Conservation (phyloP, 2,329 filamentous ascomycete species). For the Chalaropsis ovoidea region DNA sequence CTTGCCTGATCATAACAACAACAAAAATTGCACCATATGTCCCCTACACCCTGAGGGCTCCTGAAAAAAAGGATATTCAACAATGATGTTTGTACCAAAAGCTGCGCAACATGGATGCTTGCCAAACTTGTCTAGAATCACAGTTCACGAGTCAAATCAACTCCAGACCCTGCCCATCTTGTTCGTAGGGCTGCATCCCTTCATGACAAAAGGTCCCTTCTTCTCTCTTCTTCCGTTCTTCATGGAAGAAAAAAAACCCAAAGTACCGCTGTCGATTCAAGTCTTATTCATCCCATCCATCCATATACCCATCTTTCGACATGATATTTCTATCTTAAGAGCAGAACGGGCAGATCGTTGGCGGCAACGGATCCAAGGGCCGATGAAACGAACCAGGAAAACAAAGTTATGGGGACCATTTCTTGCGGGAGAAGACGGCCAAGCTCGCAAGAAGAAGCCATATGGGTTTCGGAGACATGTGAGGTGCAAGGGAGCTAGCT, state of each 20-base stretch:
- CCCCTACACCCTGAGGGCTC: not conserved
- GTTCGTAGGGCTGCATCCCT: conserved; percentile 18
- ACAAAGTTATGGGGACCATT: conserved; percentile 13
- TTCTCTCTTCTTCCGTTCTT: conserved; percentile 8
- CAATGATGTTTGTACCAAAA: not conserved
- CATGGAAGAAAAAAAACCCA: not conserved
- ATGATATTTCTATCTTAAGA: conserved; percentile 12
- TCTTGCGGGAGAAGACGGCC: not conserved
- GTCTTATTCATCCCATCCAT: conserved; percentile 14
- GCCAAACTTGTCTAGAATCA: not conserved
- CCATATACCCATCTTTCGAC: conserved; percentile 10
- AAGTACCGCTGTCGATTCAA: conserved; percentile 10
- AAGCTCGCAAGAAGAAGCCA: conserved; percentile 4
- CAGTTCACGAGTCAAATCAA: not conserved
- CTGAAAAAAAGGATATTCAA: not conserved
- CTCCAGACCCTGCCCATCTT: conserved; percentile 11
- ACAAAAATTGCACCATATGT: not conserved
- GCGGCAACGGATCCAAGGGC: not conserved
- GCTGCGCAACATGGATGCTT: not conserved
- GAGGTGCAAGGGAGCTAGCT: not conserved
- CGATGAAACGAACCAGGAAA: conserved; percentile 14
- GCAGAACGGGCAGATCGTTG: not conserved
- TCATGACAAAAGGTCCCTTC: conserved; percentile 18
- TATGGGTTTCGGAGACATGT: conserved; percentile 4
- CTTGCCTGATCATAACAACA: not conserved